Evolutionary conservation across 192 early-diverging fungal genomes (phyloP), one percentile per base, ranked within the genome.

Genomic region (Entomortierella lignicola): DNA sequence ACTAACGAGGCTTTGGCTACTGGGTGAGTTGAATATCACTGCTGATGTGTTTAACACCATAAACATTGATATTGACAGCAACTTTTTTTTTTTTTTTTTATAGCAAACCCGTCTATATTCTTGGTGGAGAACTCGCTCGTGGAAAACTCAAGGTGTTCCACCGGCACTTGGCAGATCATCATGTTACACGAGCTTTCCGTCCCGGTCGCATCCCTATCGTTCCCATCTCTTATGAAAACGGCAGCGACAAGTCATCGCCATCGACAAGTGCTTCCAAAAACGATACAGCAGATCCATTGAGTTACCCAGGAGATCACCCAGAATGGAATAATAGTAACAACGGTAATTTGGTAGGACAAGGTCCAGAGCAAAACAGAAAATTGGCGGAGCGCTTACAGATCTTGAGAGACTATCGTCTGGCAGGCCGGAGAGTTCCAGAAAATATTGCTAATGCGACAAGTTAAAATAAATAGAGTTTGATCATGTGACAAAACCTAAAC

Each of bases 91-190:
- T 60, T 55, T 58, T 39, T 29, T 17, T 55, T 34, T 23, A 41
- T 65, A 79, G 75, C 25, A 79, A 79, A 60, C 75, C 75, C 0
- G 67, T 79, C 1, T 79, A 79, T 26, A 55, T 79, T 34, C 54
- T 74, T 13, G 72, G 72, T 21, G 72, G 72, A 4, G 72, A 66
- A 26, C 59, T 74, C 26, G 63, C 72, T 8, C 72, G 72, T 29
- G 72, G 72, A 6, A 74, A 74, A 50, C 64, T 74, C 25, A 74
- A 74, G 23, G 72, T 74, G 31, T 79, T 79, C 20, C 75, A 79
- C 31, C 60, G 75, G 10, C 68, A 70, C 63, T 55, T 66, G 5
- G 58, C 63, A 4, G 75, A 79, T 31, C 26, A 17, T 5, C 21
- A 70, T 25, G n/a, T 39, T 2, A 79, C 75, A 6, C 67, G 75